Conservation (phyloP, 164 flowering plant genomes). For the Piper longum region DNA sequence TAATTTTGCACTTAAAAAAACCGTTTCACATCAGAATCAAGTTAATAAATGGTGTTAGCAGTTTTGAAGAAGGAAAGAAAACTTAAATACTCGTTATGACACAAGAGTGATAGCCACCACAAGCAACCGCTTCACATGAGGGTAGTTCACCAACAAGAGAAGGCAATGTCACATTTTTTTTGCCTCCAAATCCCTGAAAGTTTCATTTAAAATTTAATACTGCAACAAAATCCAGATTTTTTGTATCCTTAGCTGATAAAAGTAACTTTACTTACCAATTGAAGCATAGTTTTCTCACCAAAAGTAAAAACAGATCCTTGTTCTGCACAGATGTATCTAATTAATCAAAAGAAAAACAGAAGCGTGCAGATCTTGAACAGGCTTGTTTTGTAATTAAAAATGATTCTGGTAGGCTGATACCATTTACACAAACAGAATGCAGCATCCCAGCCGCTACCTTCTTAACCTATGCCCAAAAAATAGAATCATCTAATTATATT, state of each 20-base stretch:
- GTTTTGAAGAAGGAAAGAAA: neutral
- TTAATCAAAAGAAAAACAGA: neutral
- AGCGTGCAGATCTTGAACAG: neutral
- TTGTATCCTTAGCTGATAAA: neutral
- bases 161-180: slow-evolving; percentile 30
- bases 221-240: slow-evolving; percentile 1
- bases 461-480: slow-evolving; percentile 35
- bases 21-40: neutral
- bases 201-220: slow-evolving; percentile 1
- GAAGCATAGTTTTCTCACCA: slow-evolving; percentile 51
- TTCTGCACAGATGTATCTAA: slow-evolving; percentile 27
- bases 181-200: slow-evolving; percentile 40
- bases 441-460: slow-evolving; percentile 73
- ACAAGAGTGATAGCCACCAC: slow-evolving; percentile 98
- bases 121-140: slow-evolving; percentile 56
- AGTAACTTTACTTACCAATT: slow-evolving; percentile 28
- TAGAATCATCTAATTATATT: neutral
- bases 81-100: slow-evolving; percentile 50
- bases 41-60: neutral
- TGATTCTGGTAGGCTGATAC: slow-evolving; percentile 13
- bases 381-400: neutral
- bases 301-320: slow-evolving; percentile 64
- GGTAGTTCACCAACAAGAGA: slow-evolving; percentile 42
- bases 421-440: slow-evolving; percentile 79
- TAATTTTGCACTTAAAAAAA: too few relatives aligned